Conservation (phyloP, 2,329 filamentous ascomycete species). For the Epichloe gansuensis region DNA sequence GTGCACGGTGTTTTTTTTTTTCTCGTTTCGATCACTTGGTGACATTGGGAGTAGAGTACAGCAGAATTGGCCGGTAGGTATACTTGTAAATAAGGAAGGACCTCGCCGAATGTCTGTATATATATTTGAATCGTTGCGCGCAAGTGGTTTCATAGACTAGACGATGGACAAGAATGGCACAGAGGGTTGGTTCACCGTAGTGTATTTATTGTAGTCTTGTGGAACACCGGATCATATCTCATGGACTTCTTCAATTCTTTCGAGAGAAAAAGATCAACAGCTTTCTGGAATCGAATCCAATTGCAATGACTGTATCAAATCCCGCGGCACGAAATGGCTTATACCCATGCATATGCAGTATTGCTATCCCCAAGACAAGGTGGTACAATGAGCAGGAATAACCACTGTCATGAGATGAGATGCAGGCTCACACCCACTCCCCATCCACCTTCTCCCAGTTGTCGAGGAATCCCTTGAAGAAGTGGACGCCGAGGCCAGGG, state of each 20-base stretch:
- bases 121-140: neutral
- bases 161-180: neutral
- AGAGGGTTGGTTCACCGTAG: neutral
- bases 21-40: too few relatives aligned
- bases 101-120: neutral
- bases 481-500: conserved; percentile 74
- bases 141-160: neutral
- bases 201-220: neutral
- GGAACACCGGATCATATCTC: neutral
- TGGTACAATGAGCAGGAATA: neutral
- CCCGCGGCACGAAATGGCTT: too few relatives aligned
- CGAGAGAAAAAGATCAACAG: too few relatives aligned
- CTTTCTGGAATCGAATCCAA: too few relatives aligned
- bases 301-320: too few relatives aligned
- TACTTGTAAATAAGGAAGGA: neutral
- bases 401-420: neutral
- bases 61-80: too few relatives aligned
- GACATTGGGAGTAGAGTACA: too few relatives aligned
- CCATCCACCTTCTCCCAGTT: conserved; percentile 72
- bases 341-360: too few relatives aligned
- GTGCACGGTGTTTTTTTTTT: too few relatives aligned
- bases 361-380: neutral
- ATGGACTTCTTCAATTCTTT: too few relatives aligned
- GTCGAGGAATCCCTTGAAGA: conserved; percentile 84
- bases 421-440: conserved; percentile 50